Evolutionary conservation across 2,329 filamentous ascomycete genomes (phyloP).

Genomic region (Pyricularia pennisetigena): DNA sequence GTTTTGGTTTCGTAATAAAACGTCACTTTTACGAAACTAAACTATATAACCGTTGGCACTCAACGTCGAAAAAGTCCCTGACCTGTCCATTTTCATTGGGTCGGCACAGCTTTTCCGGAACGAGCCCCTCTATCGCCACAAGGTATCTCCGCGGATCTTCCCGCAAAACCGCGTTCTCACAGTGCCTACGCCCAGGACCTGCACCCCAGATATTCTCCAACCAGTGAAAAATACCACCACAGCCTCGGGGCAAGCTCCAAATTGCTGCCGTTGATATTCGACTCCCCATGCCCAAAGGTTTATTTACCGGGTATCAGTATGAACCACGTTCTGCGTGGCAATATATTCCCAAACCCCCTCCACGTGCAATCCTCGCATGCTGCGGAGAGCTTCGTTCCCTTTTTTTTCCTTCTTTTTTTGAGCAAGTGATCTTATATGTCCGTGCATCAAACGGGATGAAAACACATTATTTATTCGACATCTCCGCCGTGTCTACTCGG

Average conservation of each 20-base stretch:
- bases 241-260: background rate
- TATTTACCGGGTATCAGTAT: too few species aligned
- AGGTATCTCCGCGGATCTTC: conserved; percentile 5
- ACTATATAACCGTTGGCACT: background rate
- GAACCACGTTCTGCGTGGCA: background rate
- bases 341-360: background rate
- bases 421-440: background rate
- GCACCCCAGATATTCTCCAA: background rate
- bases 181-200: background rate
- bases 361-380: background rate
- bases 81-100: background rate
- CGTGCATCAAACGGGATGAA: background rate
- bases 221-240: background rate
- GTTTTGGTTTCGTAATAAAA: background rate
- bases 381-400: too few species aligned
- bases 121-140: background rate
- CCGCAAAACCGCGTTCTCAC: background rate
- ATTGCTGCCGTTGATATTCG: too few species aligned
- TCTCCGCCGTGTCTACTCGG: background rate
- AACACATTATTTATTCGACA: background rate
- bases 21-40: background rate
- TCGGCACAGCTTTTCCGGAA: background rate
- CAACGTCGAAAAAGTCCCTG: background rate
- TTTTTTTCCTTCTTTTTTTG: background rate
- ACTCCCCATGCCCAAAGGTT: background rate